A percentile compares a stretch with the other conserved stretches of the same genome.
Evolutionary conservation across 2,329 filamentous ascomycete species (phyloP).

Genomic region (Talaromyces sp.): DNA sequence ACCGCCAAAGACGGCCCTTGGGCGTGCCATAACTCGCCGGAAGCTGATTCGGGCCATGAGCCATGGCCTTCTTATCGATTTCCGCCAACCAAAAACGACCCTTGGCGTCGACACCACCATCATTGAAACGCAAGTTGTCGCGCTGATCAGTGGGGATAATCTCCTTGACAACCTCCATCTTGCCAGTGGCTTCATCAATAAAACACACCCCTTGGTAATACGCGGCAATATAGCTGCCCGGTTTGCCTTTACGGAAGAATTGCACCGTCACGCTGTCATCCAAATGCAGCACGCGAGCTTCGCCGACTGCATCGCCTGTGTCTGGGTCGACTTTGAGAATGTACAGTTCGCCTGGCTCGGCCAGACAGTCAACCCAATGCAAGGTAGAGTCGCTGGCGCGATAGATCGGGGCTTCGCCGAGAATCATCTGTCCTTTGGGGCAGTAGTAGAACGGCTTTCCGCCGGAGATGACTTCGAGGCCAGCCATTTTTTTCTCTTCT

Average conservation of each 20-base stretch:
- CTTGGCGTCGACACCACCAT: constrained; percentile 31
- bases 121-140: constrained; percentile 30
- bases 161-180: constrained; percentile 32
- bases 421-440: constrained; percentile 20
- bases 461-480: constrained; percentile 14
- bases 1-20: constrained; percentile 21
- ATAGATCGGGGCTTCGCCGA: constrained; percentile 30
- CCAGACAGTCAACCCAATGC: constrained; percentile 30
- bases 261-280: constrained; percentile 33
- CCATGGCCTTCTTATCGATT: constrained; percentile 32
- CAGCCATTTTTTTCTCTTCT: background rate
- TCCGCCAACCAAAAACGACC: constrained; percentile 34
- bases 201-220: constrained; percentile 36
- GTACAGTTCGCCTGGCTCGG: constrained; percentile 27
- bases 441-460: constrained; percentile 16
- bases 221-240: constrained; percentile 36
- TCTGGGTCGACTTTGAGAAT: constrained; percentile 30
- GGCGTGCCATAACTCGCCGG: constrained; percentile 25
- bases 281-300: constrained; percentile 24
- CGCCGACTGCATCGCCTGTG: constrained; percentile 22
- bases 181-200: constrained; percentile 32
- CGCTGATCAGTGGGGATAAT: constrained; percentile 29
- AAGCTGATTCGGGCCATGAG: constrained; percentile 26
- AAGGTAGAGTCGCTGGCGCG: constrained; percentile 27
- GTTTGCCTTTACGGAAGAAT: constrained; percentile 28